Evolutionary conservation across 371 early-diverging fungal genomes (phyloP), one percentile per base, ranked within the genome.

Genomic region (Zopfochytrium polystomum): DNA sequence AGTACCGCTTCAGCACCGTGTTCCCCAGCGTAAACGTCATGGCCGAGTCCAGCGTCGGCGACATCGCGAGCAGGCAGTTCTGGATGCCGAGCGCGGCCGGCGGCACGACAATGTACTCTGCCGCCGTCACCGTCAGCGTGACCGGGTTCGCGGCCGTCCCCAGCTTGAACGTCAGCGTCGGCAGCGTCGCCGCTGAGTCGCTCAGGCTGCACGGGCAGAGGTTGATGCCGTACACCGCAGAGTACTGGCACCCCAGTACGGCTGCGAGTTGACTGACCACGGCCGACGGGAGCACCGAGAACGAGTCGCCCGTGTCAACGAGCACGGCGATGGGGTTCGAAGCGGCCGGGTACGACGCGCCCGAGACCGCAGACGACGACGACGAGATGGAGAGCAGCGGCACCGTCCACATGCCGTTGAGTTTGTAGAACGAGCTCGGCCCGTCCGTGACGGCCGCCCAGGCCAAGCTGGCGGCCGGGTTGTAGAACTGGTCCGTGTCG

Each of bases 1-100:
- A 9, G 55, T 55, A 55, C 11, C 55, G 55, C 33, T 61, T 61
- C 0, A 61, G 55, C 11, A 61, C 0, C 22, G 62, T 61, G 55
- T 61, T 61, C 15, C 62, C 62, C 9, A 61, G 7, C 11, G 54
- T 18, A 42, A 13, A 15, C 18, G 44, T n/a, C n/a, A 20, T 29
- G 13, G n/a, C n/a, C n/a, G 42, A 13, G n/a, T 42, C 42, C 11
- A 13, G 13, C 11, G 42, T 42, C 11, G 42, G 11, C 11, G 13
- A 13, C 42, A 42, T 13, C 11, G 42, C 42, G 13, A 42, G n/a
- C 42, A 42, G 11, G n/a, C 42, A 42, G n/a, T 11, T 42, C 11
- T 42, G 13, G n/a, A 42, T 42, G 11, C 42, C 42, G n/a, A n/a
- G n/a, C 11, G 42, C 11, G 13, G 11, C n/a, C 11, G 42, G 42